Base-by-base conservation (phyloP, 1,284 basidiomycete genomes). In the Hymenochaete sp. region DNA sequence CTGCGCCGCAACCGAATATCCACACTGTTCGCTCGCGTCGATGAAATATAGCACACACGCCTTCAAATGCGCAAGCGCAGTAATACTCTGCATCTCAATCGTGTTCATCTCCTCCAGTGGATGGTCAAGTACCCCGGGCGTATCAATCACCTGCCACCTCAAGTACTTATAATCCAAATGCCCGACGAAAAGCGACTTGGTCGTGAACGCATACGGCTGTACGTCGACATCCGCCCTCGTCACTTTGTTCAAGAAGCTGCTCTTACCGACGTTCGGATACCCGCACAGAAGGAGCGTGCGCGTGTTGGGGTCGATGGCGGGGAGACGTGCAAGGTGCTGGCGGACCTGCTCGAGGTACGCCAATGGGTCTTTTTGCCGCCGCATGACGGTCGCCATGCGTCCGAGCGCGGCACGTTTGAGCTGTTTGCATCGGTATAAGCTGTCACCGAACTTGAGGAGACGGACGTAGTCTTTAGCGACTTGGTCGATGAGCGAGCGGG, bases 21-120 rank as follows among this genome's bases (percentile, higher is more conserved):
- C 93, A 66, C 93, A 97, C 62, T 96, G 93, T 67, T 95, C 93
- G 53, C 83, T 88, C 16, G 95, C 73, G 66, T 97, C 93, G 90
- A 97, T 95, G 62, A 97, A 97, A 69, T 96, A 97, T 58, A 97
- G 67, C 10, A 96, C 75, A 56, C 89, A 93, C 53, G 82, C 80
- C 65, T 93, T 89, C 36, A 97, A 67, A 66, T 97, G 93, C 2
- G 93, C 93, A 52, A 97, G 72, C 6, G 93, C 93, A 31, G 92
- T 97, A 64, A 97, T 93, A 57, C 88, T 93, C 71, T 97, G 93
- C 92, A 97, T 97, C 68, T 97, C 93, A 56, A 97, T 97, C 50
- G 93, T 96, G 73, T 96, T 96, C 93, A 97, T 96, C 51, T 97
- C 93, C 65, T 97, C 93, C 35, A 97, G 73, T 1, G 93, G 93